These are phyloP conservation scores for Anthoceros angustus DNA, from an alignment of 225 moss, liverwort and hornwort species.

Conservation along the genomic window DNA sequence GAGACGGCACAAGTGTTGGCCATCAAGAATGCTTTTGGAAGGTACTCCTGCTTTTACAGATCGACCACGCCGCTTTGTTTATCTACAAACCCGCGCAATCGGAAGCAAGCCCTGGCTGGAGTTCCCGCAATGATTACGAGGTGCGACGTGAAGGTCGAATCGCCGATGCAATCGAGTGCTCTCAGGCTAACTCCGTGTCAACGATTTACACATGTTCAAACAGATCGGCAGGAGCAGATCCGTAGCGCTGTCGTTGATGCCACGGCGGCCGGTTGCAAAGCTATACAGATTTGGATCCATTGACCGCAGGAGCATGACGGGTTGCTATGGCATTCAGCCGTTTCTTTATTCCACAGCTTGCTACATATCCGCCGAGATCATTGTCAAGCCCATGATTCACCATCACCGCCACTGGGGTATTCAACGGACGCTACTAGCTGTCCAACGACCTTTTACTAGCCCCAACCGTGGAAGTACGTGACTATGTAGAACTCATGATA, in stretches of 20 bases:
- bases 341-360: neutral
- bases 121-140: neutral
- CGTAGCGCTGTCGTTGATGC: neutral
- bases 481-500: neutral
- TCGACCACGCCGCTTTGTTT: neutral
- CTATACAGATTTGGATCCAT: no score
- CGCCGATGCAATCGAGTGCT: neutral
- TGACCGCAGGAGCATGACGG: neutral
- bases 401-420: neutral
- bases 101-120: slow-evolving; percentile 7
- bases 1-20: neutral
- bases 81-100: neutral
- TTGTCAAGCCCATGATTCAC: neutral
- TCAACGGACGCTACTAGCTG: neutral
- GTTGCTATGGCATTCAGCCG: neutral
- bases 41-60: neutral
- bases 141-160: neutral
- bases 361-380: neutral
- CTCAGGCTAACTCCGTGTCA: neutral
- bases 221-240: neutral
- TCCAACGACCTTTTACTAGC: neutral
- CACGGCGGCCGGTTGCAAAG: no score
- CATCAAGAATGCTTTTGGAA: neutral
- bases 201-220: neutral
- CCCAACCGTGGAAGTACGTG: neutral